Evolutionary conservation across 495 filamentous ascomycete genomes (phyloP).

Genomic region (Penicillium antarcticum): DNA sequence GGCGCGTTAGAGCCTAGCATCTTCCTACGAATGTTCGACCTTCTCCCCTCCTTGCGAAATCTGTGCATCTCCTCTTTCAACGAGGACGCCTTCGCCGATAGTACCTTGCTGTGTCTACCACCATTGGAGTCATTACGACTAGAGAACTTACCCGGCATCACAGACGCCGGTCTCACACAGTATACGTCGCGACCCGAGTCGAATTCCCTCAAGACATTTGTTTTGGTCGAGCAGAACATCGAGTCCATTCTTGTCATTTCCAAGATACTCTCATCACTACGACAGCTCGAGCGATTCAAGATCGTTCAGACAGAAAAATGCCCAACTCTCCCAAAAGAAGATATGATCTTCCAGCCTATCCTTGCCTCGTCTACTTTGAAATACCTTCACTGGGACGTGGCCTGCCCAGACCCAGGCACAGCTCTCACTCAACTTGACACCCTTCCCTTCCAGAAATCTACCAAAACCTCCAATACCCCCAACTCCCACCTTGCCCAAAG

Average conservation of each 20-base stretch:
- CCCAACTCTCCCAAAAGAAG: constrained; percentile 55
- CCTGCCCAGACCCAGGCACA: constrained; percentile 42
- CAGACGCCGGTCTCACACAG: constrained; percentile 69
- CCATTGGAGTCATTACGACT: constrained; percentile 70
- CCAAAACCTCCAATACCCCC: constrained; percentile 45
- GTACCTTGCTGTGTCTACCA: constrained; percentile 66
- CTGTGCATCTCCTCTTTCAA: constrained; percentile 74
- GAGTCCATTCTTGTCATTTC: constrained; percentile 68
- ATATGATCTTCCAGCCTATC: constrained; percentile 63
- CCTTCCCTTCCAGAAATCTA: constrained; percentile 35
- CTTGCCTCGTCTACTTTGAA: constrained; percentile 64
- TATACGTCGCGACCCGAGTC: constrained; percentile 61
- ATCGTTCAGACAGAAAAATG: constrained; percentile 62
- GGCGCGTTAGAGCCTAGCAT: constrained; percentile 62
- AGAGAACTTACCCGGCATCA: constrained; percentile 72
- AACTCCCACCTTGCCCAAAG: constrained; percentile 71
- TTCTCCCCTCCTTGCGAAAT: constrained; percentile 66
- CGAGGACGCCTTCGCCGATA: constrained; percentile 68
- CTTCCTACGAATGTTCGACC: constrained; percentile 65
- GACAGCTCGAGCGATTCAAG: constrained; percentile 60
- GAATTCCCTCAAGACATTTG: constrained; percentile 54
- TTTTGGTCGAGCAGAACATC: constrained; percentile 64
- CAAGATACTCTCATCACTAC: constrained; percentile 67
- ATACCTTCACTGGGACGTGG: constrained; percentile 80
- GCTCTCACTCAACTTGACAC: constrained; percentile 40